Evolutionary conservation across 805 yeast species (phyloP).

Genomic region (Lipomyces japonicus): DNA sequence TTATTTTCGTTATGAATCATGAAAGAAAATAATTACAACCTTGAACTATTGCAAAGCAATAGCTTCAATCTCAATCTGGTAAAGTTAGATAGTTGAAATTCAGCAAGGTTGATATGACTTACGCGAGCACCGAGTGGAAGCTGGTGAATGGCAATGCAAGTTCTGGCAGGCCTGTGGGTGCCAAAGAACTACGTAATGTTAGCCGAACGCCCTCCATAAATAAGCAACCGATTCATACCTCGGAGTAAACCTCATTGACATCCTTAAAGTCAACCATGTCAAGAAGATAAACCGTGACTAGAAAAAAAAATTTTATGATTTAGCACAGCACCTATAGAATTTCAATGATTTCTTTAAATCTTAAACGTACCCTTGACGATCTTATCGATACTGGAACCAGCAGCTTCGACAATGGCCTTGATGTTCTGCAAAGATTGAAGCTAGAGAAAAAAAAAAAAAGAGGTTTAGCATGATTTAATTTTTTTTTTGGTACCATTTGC

Average conservation of each 20-base stretch:
- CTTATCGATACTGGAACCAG: constrained; percentile 78
- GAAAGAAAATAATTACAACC: no score
- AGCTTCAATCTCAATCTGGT: constrained; percentile 77
- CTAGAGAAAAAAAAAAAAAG: constrained; percentile 16
- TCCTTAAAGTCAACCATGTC: constrained; percentile 83
- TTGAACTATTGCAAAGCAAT: no score
- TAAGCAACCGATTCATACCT: constrained; percentile 33
- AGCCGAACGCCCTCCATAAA: background rate
- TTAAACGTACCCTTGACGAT: constrained; percentile 54
- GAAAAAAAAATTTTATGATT: constrained; percentile 28
- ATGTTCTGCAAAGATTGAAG: constrained; percentile 43
- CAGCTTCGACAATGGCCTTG: constrained; percentile 68
- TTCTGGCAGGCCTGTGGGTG: constrained; percentile 89
- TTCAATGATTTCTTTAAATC: no score
- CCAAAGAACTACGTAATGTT: constrained; percentile 53
- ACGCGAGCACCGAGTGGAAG: constrained; percentile 81
- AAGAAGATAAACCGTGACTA: constrained; percentile 78
- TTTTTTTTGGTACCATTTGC: no score
- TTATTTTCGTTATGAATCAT: no score
- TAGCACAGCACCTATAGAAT: background rate
- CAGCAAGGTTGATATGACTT: constrained; percentile 21
- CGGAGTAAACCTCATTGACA: constrained; percentile 78
- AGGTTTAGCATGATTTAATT: no score
- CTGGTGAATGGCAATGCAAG: constrained; percentile 91
- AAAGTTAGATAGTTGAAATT: constrained; percentile 19